Conservation (phyloP, 2,329 filamentous ascomycete species). For the Calonectria hawksworthii region DNA sequence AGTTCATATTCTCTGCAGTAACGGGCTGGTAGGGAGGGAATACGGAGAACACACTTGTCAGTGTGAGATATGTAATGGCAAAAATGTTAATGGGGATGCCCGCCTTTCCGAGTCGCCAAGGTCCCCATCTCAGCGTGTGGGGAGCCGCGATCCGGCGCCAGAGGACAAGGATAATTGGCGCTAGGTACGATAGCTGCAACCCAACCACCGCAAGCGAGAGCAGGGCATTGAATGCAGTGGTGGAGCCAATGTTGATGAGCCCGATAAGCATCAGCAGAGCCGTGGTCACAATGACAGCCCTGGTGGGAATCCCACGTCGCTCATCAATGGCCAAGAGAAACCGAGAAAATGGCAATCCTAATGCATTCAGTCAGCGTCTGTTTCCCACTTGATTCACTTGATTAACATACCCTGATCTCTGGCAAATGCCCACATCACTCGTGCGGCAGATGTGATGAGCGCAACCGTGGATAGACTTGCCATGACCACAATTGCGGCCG, state of each 20-base stretch:
- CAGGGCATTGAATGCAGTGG: slow-evolving; percentile 39
- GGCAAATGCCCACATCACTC: slow-evolving; percentile 40
- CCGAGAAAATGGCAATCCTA: slow-evolving; percentile 33
- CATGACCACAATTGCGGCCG: slow-evolving; percentile 24
- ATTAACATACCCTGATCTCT: slow-evolving; percentile 30
- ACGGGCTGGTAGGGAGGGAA: slow-evolving; percentile 35
- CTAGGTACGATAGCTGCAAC: slow-evolving; percentile 33
- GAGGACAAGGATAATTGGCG: slow-evolving; percentile 27
- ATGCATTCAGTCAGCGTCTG: background rate
- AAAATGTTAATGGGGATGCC: slow-evolving; percentile 30
- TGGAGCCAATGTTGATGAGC: slow-evolving; percentile 41
- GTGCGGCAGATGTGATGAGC: slow-evolving; percentile 30
- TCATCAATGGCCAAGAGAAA: slow-evolving; percentile 27
- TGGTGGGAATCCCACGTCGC: slow-evolving; percentile 24
- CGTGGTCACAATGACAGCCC: slow-evolving; percentile 17
- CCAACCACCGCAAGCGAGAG: slow-evolving; percentile 33
- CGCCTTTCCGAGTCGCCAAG: slow-evolving; percentile 29
- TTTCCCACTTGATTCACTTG: background rate
- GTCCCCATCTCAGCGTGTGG: slow-evolving; percentile 29
- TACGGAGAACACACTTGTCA: slow-evolving; percentile 31
- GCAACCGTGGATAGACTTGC: slow-evolving; percentile 31
- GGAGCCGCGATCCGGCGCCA: slow-evolving; percentile 31
- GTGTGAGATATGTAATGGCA: slow-evolving; percentile 24
- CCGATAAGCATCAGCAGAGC: slow-evolving; percentile 33
- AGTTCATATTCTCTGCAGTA: slow-evolving; percentile 36